phyloP scores from a whole-genome alignment of 306 rosid species.

The Medicago ruthenica region DNA sequence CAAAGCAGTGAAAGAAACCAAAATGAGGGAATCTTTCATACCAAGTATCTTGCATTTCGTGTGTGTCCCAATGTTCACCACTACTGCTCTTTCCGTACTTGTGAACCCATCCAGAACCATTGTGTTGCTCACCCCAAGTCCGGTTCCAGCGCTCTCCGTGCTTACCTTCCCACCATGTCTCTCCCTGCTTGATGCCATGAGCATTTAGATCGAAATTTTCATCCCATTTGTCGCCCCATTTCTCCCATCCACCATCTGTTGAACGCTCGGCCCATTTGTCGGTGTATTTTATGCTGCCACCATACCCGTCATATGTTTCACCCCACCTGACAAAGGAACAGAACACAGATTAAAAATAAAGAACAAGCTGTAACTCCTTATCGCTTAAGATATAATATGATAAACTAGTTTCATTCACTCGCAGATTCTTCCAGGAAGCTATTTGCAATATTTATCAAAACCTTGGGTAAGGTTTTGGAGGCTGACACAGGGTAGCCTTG shows the following conservation, averaged over 20 bases:
- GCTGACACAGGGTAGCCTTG: too few species aligned
- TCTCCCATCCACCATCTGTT: conserved; percentile 80
- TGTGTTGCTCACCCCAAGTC: conserved; percentile 96
- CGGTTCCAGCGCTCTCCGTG: conserved; percentile 87
- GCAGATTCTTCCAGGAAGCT: conserved; percentile 6
- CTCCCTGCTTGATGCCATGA: conserved; percentile 89
- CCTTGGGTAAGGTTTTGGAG: too few species aligned
- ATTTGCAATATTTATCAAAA: background rate
- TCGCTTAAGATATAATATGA: background rate
- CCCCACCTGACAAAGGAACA: conserved; percentile 80
- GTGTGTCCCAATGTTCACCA: conserved; percentile 99
- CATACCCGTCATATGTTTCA: conserved; percentile 83
- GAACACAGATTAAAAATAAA: background rate
- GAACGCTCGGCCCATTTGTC: conserved; percentile 97
- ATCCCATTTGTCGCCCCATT: conserved; percentile 99
- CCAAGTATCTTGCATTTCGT: conserved; percentile 80
- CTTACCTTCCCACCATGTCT: conserved; percentile 95
- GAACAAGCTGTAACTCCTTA: background rate
- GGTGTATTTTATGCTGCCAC: conserved; percentile 87
- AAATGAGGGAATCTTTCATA: conserved; percentile 89
- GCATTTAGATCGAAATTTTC: conserved; percentile 75
- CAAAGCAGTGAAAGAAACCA: conserved; percentile 84
- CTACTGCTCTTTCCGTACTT: conserved; percentile 93
- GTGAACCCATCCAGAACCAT: conserved; percentile 93
- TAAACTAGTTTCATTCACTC: background rate